These are phyloP conservation scores for Trametes polyzona DNA, from an alignment of 1,284 basidiomycete species.

Conservation along the genomic window DNA sequence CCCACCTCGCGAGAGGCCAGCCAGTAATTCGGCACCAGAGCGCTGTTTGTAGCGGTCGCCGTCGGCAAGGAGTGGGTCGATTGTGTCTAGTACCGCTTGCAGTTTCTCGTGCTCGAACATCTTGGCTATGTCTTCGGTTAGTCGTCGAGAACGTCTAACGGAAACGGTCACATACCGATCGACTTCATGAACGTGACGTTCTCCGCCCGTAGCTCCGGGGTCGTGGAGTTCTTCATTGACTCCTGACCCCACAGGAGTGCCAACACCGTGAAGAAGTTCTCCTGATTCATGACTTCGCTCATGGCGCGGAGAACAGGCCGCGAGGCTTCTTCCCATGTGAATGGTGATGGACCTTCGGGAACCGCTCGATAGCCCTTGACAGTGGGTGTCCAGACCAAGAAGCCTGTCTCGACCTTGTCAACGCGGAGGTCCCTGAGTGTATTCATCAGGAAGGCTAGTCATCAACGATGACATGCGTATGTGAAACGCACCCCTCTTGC, in stretches of 20 bases:
- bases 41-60: slow-evolving; percentile 91
- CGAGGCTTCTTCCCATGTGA: slow-evolving; percentile 72
- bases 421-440: slow-evolving; percentile 54
- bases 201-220: slow-evolving; percentile 64
- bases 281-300: slow-evolving; percentile 48
- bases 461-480: neutral
- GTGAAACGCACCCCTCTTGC: slow-evolving; percentile 15
- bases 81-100: slow-evolving; percentile 52
- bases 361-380: slow-evolving; percentile 71
- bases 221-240: slow-evolving; percentile 54
- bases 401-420: slow-evolving; percentile 86
- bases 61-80: slow-evolving; percentile 68
- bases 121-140: slow-evolving; percentile 51
- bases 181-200: slow-evolving; percentile 73
- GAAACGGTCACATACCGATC: slow-evolving; percentile 51
- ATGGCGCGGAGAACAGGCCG: slow-evolving; percentile 64
- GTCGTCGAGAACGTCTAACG: slow-evolving; percentile 10
- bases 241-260: slow-evolving; percentile 75
- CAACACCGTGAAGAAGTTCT: slow-evolving; percentile 66
- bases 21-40: slow-evolving; percentile 86
- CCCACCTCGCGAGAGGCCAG: slow-evolving; percentile 72
- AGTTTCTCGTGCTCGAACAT: slow-evolving; percentile 63
- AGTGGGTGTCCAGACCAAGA: slow-evolving; percentile 80
- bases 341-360: slow-evolving; percentile 50
- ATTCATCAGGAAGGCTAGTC: neutral